Evolutionary conservation across 2,329 filamentous ascomycete species (phyloP), one percentile per base, ranked within the genome.

Genomic region (Verticillium nubilum): DNA sequence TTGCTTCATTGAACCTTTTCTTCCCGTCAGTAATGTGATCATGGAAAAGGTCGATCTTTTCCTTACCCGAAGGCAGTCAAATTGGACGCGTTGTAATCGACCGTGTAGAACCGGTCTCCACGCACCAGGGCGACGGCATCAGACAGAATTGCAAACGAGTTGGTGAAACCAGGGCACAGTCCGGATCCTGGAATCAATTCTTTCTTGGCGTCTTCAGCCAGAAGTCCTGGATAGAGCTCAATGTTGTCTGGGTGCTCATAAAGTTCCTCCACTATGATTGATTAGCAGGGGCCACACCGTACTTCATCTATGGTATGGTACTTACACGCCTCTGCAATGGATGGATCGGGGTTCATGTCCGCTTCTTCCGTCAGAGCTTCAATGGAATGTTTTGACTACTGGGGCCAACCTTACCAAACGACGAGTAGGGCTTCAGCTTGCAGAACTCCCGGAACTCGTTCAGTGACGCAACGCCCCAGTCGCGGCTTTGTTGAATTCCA

Each of bases 371-470:
- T 31, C 19, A 31, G 15, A 55, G 17, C 28, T 35, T 55, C 29
- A 26, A 13, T 4, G 29, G 15, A 2, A 35, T 6, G 25, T n/a
- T 15, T 26, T 13, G 4, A 31, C 17, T 4, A 6, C n/a, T 23
- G 12, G 52, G 17, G 7, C 5, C 7, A 26, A 55, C 26, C 28
- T 55, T 7, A 57, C 76, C 77, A 66, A 88, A 88, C 0, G 70
- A 80, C 27, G 78, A 70, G 67, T 88, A 80, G 23, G 76, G 77
- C 67, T 82, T 78, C 42, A 89, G 75, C 1, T 80, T 80, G 66
- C 88, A 87, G 68, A 87, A 86, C 59, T 82, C 77, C 7, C 86
- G 78, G 72, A 88, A 86, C 67, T 88, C 86, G 64, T 89, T 89
- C 42, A 88, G 70, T 0, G 84, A 83, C 0, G 80, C 83, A 12